A percentile compares a stretch with the other conserved stretches of the same genome.
Evolutionary conservation across 2,329 filamentous ascomycete species (phyloP).

Genomic region (Colletotrichum higginsianum): DNA sequence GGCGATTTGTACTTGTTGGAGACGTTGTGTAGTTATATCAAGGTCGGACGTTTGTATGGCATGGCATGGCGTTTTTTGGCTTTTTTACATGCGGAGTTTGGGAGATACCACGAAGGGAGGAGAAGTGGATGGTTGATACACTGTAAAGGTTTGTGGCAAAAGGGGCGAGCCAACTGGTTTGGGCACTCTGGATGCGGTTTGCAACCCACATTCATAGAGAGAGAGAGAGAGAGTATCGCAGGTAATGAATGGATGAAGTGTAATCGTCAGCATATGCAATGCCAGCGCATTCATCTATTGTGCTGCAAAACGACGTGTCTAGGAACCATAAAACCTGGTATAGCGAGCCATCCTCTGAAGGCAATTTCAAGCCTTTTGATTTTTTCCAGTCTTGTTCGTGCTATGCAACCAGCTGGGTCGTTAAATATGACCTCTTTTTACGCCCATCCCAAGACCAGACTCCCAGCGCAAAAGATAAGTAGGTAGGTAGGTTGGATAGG

Average conservation of each 20-base stretch:
- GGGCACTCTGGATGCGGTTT: background rate
- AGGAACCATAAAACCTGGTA: constrained; percentile 41
- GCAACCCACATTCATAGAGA: constrained; percentile 3
- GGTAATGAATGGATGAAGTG: constrained; percentile 20
- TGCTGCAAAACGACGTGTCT: constrained; percentile 34
- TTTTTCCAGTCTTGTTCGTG: constrained; percentile 32
- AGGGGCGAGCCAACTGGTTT: background rate
- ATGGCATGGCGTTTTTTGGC: constrained; percentile 18
- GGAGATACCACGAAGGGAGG: constrained; percentile 30
- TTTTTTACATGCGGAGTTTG: constrained; percentile 36
- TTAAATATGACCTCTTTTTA: constrained; percentile 19
- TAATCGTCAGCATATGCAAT: constrained; percentile 36
- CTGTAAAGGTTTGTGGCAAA: background rate
- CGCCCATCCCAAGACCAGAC: constrained; percentile 35
- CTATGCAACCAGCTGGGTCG: constrained; percentile 39
- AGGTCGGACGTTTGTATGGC: constrained; percentile 19
- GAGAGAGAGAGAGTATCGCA: constrained; percentile 5
- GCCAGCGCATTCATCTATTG: constrained; percentile 43
- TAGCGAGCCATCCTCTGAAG: constrained; percentile 34
- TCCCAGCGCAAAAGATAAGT: constrained; percentile 23
- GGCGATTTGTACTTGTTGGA: constrained; percentile 9
- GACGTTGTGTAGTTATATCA: background rate
- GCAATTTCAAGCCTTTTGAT: constrained; percentile 23
- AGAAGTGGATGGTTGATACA: background rate
- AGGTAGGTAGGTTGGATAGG: background rate